Conservation (phyloP, 768 basidiomycete species). For the Leccinellum luteum region DNA sequence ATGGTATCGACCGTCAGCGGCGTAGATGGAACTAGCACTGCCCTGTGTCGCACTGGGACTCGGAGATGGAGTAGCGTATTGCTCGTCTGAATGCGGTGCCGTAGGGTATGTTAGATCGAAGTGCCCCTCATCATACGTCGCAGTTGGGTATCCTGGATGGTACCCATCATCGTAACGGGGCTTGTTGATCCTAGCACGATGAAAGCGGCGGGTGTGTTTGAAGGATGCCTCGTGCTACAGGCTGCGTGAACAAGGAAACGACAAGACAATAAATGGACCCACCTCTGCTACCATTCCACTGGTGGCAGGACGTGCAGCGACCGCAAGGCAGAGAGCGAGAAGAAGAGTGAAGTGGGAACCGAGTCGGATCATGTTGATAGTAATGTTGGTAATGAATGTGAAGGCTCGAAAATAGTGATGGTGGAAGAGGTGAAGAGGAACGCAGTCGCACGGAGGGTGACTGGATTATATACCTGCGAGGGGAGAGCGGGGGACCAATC, state of each 20-base stretch:
- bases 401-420: slow-evolving; percentile 13
- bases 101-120: neutral
- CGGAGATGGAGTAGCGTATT: neutral
- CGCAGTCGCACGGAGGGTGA: neutral
- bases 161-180: slow-evolving; percentile 21
- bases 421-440: slow-evolving; percentile 2
- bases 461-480: slow-evolving; percentile 23
- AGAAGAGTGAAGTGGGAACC: slow-evolving; percentile 27
- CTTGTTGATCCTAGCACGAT: slow-evolving; percentile 8
- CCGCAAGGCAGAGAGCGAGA: slow-evolving; percentile 28
- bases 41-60: neutral
- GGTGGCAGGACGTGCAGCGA: slow-evolving; percentile 12
- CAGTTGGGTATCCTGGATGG: slow-evolving; percentile 21
- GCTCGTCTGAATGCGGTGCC: neutral
- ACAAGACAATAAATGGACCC: neutral
- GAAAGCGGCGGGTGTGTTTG: slow-evolving; percentile 14
- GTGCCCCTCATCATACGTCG: slow-evolving; percentile 4
- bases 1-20: slow-evolving; percentile 16
- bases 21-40: neutral
- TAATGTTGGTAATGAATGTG: slow-evolving; percentile 30
- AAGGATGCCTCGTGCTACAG: slow-evolving; percentile 7
- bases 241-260: slow-evolving; percentile 1
- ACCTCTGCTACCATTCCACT: slow-evolving; percentile 11
- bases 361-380: slow-evolving; percentile 31
- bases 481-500: slow-evolving; percentile 4